phyloP scores from a whole-genome alignment of 805 yeast genomes.

The Limtongia smithiae region DNA sequence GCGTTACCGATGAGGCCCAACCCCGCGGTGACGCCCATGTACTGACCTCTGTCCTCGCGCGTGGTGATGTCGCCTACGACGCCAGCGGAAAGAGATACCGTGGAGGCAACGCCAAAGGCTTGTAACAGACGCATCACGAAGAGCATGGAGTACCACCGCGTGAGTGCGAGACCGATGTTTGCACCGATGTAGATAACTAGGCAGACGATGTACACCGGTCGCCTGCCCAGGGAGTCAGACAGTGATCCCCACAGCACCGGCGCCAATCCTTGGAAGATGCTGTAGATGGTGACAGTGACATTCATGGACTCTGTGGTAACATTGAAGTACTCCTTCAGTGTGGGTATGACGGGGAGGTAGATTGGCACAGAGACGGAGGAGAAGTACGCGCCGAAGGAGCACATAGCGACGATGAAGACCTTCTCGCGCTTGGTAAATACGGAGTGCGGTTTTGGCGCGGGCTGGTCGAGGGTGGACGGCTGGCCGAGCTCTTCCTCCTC shows the following conservation, averaged over 20 bases:
- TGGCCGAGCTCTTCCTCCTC: too few relatives aligned
- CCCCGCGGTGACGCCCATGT: slow-evolving; percentile 62
- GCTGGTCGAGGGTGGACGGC: too few relatives aligned
- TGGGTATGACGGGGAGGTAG: slow-evolving; percentile 73
- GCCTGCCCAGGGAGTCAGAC: slow-evolving; percentile 68
- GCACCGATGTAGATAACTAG: slow-evolving; percentile 55
- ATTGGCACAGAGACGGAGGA: slow-evolving; percentile 73
- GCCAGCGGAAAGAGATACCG: slow-evolving; percentile 66
- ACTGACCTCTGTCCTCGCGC: slow-evolving; percentile 63
- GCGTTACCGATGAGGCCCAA: slow-evolving; percentile 68
- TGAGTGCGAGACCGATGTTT: slow-evolving; percentile 62
- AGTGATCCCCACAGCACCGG: slow-evolving; percentile 49
- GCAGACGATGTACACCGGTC: slow-evolving; percentile 61
- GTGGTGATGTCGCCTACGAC: slow-evolving; percentile 71
- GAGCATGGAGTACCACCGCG: slow-evolving; percentile 56
- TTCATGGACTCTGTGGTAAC: slow-evolving; percentile 58
- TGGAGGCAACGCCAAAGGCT: slow-evolving; percentile 72
- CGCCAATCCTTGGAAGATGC: slow-evolving; percentile 16
- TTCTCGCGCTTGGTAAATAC: slow-evolving; percentile 10
- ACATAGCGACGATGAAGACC: slow-evolving; percentile 40
- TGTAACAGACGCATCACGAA: slow-evolving; percentile 66
- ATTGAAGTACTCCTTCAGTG: slow-evolving; percentile 51
- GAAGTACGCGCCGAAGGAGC: slow-evolving; percentile 53
- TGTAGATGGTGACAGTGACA: slow-evolving; percentile 69
- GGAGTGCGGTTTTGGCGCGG: slow-evolving; percentile 1